phyloP scores from a whole-genome alignment of 148 eudicot genomes.

The Spergularia bocconei region DNA sequence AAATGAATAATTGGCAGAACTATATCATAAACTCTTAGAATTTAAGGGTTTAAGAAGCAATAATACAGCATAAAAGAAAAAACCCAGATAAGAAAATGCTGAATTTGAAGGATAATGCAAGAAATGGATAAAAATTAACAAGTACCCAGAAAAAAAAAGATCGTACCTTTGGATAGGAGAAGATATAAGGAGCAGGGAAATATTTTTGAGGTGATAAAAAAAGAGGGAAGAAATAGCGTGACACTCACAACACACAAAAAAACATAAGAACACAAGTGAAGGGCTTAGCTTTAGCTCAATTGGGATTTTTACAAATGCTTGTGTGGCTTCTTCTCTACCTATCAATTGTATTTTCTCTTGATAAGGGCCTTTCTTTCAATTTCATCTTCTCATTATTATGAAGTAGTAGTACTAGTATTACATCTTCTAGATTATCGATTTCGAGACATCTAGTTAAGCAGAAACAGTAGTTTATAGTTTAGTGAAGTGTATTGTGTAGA shows the following conservation, averaged over 20 bases:
- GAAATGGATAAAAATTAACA: not conserved
- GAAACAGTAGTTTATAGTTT: too few species aligned
- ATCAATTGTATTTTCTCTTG: constrained; percentile 22
- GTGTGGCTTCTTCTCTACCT: constrained; percentile 32
- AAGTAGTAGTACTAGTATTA: too few species aligned
- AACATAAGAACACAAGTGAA: not conserved
- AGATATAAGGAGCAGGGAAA: constrained; percentile 12
- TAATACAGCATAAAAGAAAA: not conserved
- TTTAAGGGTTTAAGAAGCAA: not conserved
- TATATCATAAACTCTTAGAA: not conserved
- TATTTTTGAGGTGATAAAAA: constrained; percentile 19
- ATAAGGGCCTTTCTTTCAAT: constrained; percentile 16
- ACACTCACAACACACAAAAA: not conserved
- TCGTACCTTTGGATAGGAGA: constrained; percentile 22
- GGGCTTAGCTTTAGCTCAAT: constrained; percentile 5
- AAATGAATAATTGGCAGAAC: not conserved
- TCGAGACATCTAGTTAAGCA: too few species aligned
- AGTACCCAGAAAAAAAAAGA: not conserved
- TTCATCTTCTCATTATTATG: not conserved
- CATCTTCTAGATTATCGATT: too few species aligned
- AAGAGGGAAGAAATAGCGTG: constrained; percentile 5
- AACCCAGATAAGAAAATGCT: constrained; percentile 20
- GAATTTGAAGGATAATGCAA: constrained; percentile 9
- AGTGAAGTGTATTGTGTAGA: too few species aligned
- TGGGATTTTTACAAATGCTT: constrained; percentile 10